These are phyloP conservation scores for Ogataea philodendri DNA, from an alignment of 805 yeast genomes.

Conservation along the genomic window DNA sequence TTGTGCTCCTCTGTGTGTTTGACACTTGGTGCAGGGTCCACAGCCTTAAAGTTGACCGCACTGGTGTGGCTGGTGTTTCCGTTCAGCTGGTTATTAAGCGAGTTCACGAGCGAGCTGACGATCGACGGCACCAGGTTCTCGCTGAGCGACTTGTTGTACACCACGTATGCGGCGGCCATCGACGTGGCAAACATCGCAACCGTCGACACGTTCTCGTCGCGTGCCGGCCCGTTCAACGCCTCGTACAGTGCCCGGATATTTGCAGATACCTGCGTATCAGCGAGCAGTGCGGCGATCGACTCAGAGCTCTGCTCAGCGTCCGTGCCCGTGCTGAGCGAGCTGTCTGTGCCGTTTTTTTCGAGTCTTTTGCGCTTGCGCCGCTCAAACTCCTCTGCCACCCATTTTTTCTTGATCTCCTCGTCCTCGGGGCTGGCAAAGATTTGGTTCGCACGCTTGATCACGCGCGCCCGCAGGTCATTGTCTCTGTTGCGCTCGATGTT, in stretches of 20 bases:
- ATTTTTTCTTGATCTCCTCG: conserved; percentile 49
- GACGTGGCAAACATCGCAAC: conserved; percentile 38
- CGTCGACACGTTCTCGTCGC: conserved; percentile 8
- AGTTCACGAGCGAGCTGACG: conserved; percentile 20
- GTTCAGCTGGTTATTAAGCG: conserved; percentile 16
- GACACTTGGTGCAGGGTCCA: conserved; percentile 5
- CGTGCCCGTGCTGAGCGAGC: neutral
- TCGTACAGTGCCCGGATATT: conserved; percentile 15
- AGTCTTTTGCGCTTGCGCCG: conserved; percentile 59
- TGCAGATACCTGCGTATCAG: conserved; percentile 13
- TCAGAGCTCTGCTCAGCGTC: conserved; percentile 6
- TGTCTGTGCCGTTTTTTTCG: conserved; percentile 36
- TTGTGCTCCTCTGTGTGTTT: conserved; percentile 3
- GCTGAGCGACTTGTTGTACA: conserved; percentile 22
- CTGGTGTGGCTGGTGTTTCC: conserved; percentile 11
- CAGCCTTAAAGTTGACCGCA: conserved; percentile 15
- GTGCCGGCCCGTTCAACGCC: conserved; percentile 34
- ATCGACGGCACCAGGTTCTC: conserved; percentile 21
- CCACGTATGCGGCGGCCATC: conserved; percentile 38
- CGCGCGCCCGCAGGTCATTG: conserved; percentile 78
- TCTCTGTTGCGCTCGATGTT: conserved; percentile 82
- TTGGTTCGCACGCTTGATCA: conserved; percentile 65
- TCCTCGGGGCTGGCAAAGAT: conserved; percentile 63
- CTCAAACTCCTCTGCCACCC: conserved; percentile 76
- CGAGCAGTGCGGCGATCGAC: conserved; percentile 14